Evolutionary conservation across 495 filamentous ascomycete species (phyloP).

Genomic region (Penicillium parvum): DNA sequence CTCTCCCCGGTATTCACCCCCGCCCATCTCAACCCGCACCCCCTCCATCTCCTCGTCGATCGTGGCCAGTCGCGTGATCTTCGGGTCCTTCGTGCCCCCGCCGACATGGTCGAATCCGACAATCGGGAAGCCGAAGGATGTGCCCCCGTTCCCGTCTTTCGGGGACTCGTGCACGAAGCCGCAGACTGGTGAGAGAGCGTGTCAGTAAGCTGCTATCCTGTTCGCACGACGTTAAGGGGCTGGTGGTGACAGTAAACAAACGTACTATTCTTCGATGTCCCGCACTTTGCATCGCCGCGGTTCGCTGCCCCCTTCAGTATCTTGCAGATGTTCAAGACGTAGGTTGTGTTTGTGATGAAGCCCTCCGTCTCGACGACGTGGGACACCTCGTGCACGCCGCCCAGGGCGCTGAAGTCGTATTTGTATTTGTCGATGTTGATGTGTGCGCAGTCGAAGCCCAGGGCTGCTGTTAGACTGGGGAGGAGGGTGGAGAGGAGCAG

Average conservation of each 20-base stretch:
- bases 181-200: conserved; percentile 59
- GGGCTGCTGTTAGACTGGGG: conserved; percentile 35
- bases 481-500: conserved; percentile 48
- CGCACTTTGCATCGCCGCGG: conserved; percentile 59
- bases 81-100: conserved; percentile 52
- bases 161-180: conserved; percentile 56
- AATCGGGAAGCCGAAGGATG: conserved; percentile 57
- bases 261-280: conserved; percentile 48
- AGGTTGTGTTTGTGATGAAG: conserved; percentile 65
- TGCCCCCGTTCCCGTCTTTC: conserved; percentile 35
- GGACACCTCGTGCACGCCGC: conserved; percentile 72
- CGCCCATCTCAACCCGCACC: conserved; percentile 62
- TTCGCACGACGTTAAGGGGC: no score
- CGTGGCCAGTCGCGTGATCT: conserved; percentile 58
- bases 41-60: conserved; percentile 63
- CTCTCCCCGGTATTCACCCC: conserved; percentile 53
- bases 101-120: conserved; percentile 60
- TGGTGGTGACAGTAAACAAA: no score
- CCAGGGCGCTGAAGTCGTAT: conserved; percentile 63
- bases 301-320: conserved; percentile 53
- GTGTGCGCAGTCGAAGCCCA: conserved; percentile 59
- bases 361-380: conserved; percentile 47
- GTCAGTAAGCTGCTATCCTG: conserved; percentile 2
- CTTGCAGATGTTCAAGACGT: conserved; percentile 81
- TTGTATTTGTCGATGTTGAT: conserved; percentile 51